These are phyloP conservation scores for Albugo laibachii DNA, from an alignment of 352 stramenopile genomes.

Conservation along the genomic window DNA sequence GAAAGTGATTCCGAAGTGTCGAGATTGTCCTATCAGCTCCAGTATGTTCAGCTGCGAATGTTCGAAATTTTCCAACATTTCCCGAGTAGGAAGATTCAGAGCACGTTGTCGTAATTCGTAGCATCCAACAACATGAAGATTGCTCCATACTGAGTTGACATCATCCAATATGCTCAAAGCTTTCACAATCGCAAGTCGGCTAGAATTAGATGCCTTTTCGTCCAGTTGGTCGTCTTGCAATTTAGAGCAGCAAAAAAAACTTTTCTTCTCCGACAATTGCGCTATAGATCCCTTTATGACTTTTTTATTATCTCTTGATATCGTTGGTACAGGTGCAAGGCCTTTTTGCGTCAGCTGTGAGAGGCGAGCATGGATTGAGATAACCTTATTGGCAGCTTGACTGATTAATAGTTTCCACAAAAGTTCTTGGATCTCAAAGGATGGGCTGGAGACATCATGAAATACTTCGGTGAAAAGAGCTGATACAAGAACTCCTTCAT, in stretches of 20 bases:
- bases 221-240: too few relatives aligned
- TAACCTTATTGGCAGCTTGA: background rate
- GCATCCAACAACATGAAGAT: slow-evolving; percentile 18
- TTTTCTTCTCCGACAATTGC: too few relatives aligned
- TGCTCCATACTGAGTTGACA: background rate
- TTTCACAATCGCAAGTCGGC: background rate
- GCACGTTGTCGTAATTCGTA: slow-evolving; percentile 40
- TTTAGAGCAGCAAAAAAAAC: too few relatives aligned
- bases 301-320: background rate
- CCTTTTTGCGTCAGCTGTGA: background rate
- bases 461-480: background rate
- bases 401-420: background rate
- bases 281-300: too few relatives aligned
- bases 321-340: background rate
- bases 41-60: slow-evolving; percentile 42
- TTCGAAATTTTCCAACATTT: slow-evolving; percentile 38
- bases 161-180: background rate
- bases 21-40: slow-evolving; percentile 29
- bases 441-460: background rate
- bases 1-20: slow-evolving; percentile 32
- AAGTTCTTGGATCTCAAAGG: background rate
- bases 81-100: slow-evolving; percentile 38
- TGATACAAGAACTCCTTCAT: background rate
- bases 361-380: background rate
- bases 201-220: background rate